Base-by-base conservation (phyloP, 2,329 filamentous ascomycete species). In the Dothideomycetes sp. region DNA sequence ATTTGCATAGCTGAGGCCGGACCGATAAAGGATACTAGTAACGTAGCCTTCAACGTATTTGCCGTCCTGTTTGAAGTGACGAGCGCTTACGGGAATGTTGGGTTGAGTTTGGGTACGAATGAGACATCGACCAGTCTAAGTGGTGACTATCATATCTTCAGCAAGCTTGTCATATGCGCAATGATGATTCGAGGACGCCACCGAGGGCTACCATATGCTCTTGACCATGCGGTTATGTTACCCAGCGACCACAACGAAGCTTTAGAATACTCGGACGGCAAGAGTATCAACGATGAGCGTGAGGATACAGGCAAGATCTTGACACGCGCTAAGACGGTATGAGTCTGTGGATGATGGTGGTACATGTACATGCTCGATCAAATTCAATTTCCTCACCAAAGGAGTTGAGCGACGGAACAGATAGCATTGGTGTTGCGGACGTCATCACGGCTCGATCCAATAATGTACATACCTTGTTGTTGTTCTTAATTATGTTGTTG, bases 21-120 rank as follows among this genome's bases (percentile, higher is more conserved):
- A 5, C 76, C 79, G n/a, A 68, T 98, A 10, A 69, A 83, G 56
- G 73, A 73, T 51, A 64, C 60, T 16, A 68, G 78, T 44, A 64
- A 78, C 36, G 67, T 67, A 46, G 56, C 61, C 9, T 72, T 71
- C 55, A 67, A 63, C 5, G 62, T 68, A 41, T 72, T 71, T 53
- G 60, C 59, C 34, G 60, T 75, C 8, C 69, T 94, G 3, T 94
- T 94, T 53, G 87, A 94, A 57, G 77, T 91, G 32, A 78, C 94
- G 45, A 88, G 82, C 43, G 87, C 87, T 1, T 94, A 94, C 55
- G 91, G 91, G 47, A 98, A 89, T 1, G 91, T 98, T 18, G 91
- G 91, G 1, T 66, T 98, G 44, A 88, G 82, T 34, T 71, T 96
- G n/a, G 91, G 91, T 5, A 94, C 89, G 46, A 71, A 82, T 0